Base-by-base conservation (phyloP, 1,284 basidiomycete genomes). In the Rhodotorula sp. region DNA sequence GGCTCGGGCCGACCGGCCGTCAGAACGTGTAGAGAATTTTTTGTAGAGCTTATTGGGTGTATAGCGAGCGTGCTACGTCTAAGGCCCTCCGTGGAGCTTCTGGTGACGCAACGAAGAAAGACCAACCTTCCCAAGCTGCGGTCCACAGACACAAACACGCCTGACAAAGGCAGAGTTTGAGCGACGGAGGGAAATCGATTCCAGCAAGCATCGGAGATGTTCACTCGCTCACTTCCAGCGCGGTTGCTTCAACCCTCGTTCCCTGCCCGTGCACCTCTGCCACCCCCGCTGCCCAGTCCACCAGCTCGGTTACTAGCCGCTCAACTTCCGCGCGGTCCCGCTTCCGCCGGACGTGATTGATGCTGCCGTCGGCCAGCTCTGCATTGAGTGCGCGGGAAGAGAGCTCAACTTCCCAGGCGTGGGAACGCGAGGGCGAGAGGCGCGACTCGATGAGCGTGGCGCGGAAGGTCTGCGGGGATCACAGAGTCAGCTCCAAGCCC, bases 371-470 rank as follows among this genome's bases (percentile, higher is more conserved):
- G 39, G 53, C 51, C 15, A 69, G 48, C 4, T 21, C 51, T 8
- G 27, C 27, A 37, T 69, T 69, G n/a, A 69, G 61, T 19, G 25
- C 22, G 41, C 44, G 56, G 25, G 60, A 63, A 22, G 37, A n/a
- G 48, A 69, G 29, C 2, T 59, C 61, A 32, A 69, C 21, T 27
- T 69, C 61, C 54, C 56, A 69, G 37, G 55, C 51, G 5, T n/a
- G 56, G 10, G 41, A 17, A 9, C 34, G 6, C 10, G 59, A 51
- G 34, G 32, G 39, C 61, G 58, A 32, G 32, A 50, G 34, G 6
- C 67, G 59, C 19, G 58, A 51, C 27, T 69, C 67, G 39, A 44
- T 46, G 57, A 59, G 29, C 25, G 56, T 60, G 10, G 62, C 67
- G 25, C 67, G 67, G 27, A 59, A 46, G 41, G 27, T 37, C 59